Evolutionary conservation across 495 filamentous ascomycete species (phyloP), one percentile per base, ranked within the genome.

Genomic region (Podospora sp.): DNA sequence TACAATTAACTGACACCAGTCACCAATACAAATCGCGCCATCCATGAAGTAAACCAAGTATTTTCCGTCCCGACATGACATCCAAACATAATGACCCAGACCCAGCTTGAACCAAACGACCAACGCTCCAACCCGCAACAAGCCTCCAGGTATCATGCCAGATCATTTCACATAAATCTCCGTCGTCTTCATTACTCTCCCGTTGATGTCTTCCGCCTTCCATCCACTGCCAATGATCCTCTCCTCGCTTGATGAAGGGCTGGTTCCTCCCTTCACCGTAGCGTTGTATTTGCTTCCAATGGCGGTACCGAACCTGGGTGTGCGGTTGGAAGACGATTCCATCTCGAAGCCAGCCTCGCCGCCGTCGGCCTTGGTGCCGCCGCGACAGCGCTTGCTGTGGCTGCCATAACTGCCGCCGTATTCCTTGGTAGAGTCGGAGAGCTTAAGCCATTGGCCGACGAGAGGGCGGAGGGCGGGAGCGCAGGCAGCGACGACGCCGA

Each of bases 401-500:
- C 20, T n/a, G 33, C 24, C 21, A 1, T 22, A n/a, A 22, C 16
- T 7, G 36, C 59, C 22, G 33, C 18, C 6, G 11, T 62, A 62
- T 0, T 62, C 59, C n/a, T 26, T 55, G 52, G 52, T 24, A n/a
- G 59, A 46, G 21, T 35, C 36, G 2, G 59, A 62, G 9, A 62
- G 36, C 59, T 62, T 62, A 33, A 62, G 59, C 59, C 59, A 62
- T 21, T 22, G 59, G 22, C 59, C 59, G 59, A 62, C 59, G 3
- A 62, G 59, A 6, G 59, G 59, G 6, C 36, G 33, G 20, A 62
- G 79, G 84, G 75, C 21, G 75, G 70, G 49, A 16, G 81, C 71
- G 70, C 80, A 84, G 26, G 79, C 83, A 29, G 80, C 78, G 52
- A 83, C 76, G 60, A 79, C 83, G 33, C 81, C 82, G 55, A 77